A percentile compares a stretch with the other conserved stretches of the same genome.
These are phyloP conservation scores for Colletotrichum orbiculare DNA, from an alignment of 2,329 filamentous ascomycete genomes.

Conservation along the genomic window DNA sequence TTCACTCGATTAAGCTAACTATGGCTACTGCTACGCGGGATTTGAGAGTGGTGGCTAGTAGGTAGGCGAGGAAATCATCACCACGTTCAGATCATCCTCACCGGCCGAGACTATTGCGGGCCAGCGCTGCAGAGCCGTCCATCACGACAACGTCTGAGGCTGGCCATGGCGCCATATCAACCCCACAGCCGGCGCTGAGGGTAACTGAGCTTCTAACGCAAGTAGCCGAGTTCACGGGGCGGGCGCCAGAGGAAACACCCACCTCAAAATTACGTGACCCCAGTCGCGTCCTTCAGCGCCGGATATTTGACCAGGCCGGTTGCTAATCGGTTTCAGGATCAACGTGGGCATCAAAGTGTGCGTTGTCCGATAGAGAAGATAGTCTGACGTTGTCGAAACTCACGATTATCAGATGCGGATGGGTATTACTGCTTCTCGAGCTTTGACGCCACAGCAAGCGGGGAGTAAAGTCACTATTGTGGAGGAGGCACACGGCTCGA, in stretches of 20 bases:
- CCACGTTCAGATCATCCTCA: conserved; percentile 52
- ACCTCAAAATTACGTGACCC: conserved; percentile 45
- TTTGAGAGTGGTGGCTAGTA: too few relatives aligned
- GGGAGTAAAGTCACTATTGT: conserved; percentile 47
- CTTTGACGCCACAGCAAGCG: conserved; percentile 70
- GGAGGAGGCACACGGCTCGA: conserved; percentile 45
- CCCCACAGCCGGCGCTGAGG: conserved; percentile 58
- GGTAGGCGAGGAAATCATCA: conserved; percentile 49
- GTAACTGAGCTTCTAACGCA: conserved; percentile 67
- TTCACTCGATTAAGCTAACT: too few relatives aligned
- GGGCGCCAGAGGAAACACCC: conserved; percentile 27
- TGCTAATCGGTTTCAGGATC: conserved; percentile 34
- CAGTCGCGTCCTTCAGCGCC: conserved; percentile 49
- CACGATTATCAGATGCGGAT: conserved; percentile 27
- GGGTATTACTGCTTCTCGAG: conserved; percentile 80
- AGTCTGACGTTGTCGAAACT: conserved; percentile 11
- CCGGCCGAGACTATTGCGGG: conserved; percentile 65
- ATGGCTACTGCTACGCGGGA: too few relatives aligned
- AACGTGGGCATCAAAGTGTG: conserved; percentile 27
- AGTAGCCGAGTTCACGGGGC: conserved; percentile 59
- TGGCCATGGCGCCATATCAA: conserved; percentile 62
- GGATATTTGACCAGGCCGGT: conserved; percentile 46
- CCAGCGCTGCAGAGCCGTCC: conserved; percentile 67
- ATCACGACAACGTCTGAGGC: conserved; percentile 64
- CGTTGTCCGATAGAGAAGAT: conserved; percentile 1